Evolutionary conservation across 371 early-diverging fungal genomes (phyloP).

Genomic region (Mortierella sp.): DNA sequence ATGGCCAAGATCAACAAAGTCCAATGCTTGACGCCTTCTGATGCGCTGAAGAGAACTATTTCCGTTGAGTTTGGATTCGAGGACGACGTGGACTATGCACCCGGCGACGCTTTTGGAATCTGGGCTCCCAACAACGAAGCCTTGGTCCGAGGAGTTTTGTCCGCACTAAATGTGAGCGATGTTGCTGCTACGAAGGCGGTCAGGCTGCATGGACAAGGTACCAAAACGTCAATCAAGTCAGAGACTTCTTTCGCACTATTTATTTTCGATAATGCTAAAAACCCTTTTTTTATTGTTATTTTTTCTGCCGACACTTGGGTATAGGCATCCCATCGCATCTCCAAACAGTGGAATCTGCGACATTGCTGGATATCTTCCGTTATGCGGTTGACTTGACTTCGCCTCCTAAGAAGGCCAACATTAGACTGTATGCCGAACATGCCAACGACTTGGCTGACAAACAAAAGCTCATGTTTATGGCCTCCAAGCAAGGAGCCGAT

Average conservation of each 20-base stretch:
- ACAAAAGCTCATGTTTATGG: constrained; percentile 78
- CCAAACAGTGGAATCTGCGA: constrained; percentile 61
- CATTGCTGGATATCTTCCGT: constrained; percentile 73
- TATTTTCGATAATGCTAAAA: background rate
- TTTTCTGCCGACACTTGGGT: background rate
- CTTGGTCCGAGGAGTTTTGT: constrained; percentile 68
- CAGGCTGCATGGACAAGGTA: constrained; percentile 59
- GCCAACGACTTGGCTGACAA: constrained; percentile 77
- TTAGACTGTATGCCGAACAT: constrained; percentile 87
- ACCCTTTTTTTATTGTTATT: no score
- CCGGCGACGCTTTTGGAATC: constrained; percentile 93
- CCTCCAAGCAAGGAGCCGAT: constrained; percentile 83
- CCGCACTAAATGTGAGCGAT: constrained; percentile 57
- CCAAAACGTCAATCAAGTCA: background rate
- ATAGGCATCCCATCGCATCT: constrained; percentile 75
- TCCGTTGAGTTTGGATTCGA: constrained; percentile 74
- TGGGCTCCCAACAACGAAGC: constrained; percentile 81
- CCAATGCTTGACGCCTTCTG: constrained; percentile 66
- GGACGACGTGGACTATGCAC: constrained; percentile 69
- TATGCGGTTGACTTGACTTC: constrained; percentile 82
- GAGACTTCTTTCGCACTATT: background rate
- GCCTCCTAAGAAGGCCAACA: constrained; percentile 82
- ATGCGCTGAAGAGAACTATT: constrained; percentile 83
- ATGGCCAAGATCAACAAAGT: constrained; percentile 64
- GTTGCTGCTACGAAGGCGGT: constrained; percentile 58